Conservation (phyloP, 139 green algal species). For the Coelastrella sp. region DNA sequence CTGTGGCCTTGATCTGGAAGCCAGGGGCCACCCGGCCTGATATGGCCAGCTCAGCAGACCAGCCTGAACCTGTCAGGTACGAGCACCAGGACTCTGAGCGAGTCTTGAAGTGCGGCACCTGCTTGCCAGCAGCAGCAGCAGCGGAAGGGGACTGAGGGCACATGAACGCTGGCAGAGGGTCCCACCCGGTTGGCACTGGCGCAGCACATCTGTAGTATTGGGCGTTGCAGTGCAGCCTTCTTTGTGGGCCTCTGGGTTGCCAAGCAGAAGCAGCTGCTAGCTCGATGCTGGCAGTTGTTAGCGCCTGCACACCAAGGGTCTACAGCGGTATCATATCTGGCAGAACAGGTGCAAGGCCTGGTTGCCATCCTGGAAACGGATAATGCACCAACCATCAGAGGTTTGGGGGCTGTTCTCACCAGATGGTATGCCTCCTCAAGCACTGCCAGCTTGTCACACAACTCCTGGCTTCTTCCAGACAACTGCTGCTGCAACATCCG, state of each 20-base stretch:
- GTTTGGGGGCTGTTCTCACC: not conserved
- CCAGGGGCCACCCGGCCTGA: not conserved
- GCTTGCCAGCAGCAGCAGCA: slow-evolving; percentile 10
- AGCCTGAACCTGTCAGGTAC: slow-evolving; percentile 39
- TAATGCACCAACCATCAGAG: no score
- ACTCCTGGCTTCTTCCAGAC: not conserved
- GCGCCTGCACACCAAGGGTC: no score
- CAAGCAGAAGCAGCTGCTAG: no score
- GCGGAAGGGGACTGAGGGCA: not conserved
- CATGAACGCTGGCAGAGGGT: not conserved
- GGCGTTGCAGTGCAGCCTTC: no score
- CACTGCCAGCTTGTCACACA: slow-evolving; percentile 41
- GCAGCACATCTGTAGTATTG: no score
- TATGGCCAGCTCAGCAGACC: slow-evolving; percentile 45
- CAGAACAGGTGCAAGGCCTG: no score
- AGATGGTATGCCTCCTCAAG: slow-evolving; percentile 2
- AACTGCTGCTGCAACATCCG: slow-evolving; percentile 2
- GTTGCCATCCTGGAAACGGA: no score
- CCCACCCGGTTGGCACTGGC: no score
- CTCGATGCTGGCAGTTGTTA: no score
- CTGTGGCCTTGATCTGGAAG: slow-evolving; percentile 57
- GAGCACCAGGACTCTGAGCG: slow-evolving; percentile 28
- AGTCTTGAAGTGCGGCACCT: slow-evolving; percentile 6
- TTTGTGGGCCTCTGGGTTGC: not conserved
- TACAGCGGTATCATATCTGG: no score